A percentile compares a stretch with the other conserved stretches of the same genome.
Evolutionary conservation across 306 rosid species (phyloP).

Genomic region (Gastrolobium bilobum): DNA sequence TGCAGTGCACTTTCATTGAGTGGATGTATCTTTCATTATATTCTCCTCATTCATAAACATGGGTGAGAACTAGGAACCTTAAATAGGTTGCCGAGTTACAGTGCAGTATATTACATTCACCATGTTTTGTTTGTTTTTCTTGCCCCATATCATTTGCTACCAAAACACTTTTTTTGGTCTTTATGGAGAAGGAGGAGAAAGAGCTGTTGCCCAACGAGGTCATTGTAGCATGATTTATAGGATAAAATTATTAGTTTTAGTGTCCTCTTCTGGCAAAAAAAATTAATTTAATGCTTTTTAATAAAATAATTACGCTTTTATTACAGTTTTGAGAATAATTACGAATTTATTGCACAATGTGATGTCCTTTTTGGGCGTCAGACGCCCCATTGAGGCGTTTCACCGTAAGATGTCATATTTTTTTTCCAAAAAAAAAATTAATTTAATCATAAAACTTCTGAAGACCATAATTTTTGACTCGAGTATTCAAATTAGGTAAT

Average conservation of each 20-base stretch:
- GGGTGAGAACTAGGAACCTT: conserved; percentile 50
- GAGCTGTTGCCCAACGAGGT: conserved; percentile 34
- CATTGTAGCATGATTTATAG: conserved; percentile 40
- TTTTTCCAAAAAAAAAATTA: too few species aligned
- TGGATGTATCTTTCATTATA: conserved; percentile 38
- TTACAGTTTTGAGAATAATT: too few species aligned
- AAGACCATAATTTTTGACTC: too few species aligned
- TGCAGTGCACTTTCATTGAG: conserved; percentile 43
- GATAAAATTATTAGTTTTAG: conserved; percentile 30
- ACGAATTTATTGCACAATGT: too few species aligned
- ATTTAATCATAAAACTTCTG: too few species aligned
- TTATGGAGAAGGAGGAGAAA: conserved; percentile 45
- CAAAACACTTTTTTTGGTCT: conserved; percentile 20
- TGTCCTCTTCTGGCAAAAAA: too few species aligned
- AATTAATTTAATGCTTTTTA: too few species aligned
- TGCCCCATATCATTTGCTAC: conserved; percentile 40
- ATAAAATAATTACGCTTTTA: too few species aligned
- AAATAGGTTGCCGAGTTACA: conserved; percentile 38
- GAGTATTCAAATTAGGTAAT: too few species aligned
- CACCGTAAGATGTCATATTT: too few species aligned
- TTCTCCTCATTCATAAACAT: conserved; percentile 42
- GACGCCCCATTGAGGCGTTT: too few species aligned
- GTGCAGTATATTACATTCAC: conserved; percentile 31
- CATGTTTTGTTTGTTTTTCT: conserved; percentile 37
- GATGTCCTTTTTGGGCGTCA: too few species aligned